Base-by-base conservation (phyloP, 805 yeast genomes). In the Phaffomyces antillensis region DNA sequence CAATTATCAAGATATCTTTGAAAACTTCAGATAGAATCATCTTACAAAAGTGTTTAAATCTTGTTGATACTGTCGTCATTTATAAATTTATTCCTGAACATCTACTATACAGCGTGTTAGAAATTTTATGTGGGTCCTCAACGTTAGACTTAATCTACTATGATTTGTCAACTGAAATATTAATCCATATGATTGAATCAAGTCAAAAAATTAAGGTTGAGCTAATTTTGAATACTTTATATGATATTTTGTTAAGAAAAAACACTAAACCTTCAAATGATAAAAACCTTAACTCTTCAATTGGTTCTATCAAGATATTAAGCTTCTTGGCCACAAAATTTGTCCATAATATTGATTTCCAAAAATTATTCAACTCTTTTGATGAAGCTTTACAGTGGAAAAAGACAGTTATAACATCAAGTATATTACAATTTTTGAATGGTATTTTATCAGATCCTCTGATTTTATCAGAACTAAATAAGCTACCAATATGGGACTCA, bases 51-150 rank as follows among this genome's bases (percentile, higher is more conserved):
- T 65, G 75, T 33, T 55, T 76, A 10, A 63, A 60, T 4, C 47
- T 75, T n/a, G 50, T 80, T 9, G 69, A 71, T 37, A 61, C 75
- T 0, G 61, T 73, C 6, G 63, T 74, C 39, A 56, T 68, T 2
- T 74, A 66, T 50, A 80, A 81, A 1, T 54, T 61, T 25, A 52
- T 80, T 3, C 83, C 84, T 0, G 46, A 60, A 8, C 49, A 60
- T 1, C 56, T 59, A n/a, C 58, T 75, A 24, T 60, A 54, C 18
- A 60, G 62, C 7, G 60, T 69, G 1, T 56, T 79, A 4, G 68
- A 67, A 43, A 66, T 76, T 13, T 53, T 80, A 8, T 72, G 82
- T 48, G 74, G 74, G 2, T 61, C 72, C 1, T 58, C 67, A 28
- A 59, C 66, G 1, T 51, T 68, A 28, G 66, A 70, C 16, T 60